Base-by-base conservation (phyloP, 2,329 filamentous ascomycete genomes). In the Sarocladiaceae sp. region DNA sequence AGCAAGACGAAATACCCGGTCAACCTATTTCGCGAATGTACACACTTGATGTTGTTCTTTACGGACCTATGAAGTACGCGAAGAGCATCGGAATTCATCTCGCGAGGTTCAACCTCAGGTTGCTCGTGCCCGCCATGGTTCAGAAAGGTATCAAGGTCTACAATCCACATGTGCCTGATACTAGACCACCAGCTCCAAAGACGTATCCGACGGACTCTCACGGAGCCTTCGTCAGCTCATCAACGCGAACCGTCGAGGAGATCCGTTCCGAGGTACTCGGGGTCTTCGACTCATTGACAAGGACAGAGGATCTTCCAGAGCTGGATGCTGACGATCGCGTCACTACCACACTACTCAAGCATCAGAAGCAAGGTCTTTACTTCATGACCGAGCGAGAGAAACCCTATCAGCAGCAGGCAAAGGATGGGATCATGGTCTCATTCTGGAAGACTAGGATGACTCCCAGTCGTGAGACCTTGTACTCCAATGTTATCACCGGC, bases 301-400 rank as follows among this genome's bases (percentile, higher is more conserved):
- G 85, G 60, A 84, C 79, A 10, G 87, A 95, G 52, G 83, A 90
- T 54, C 72, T 97, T 6, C 87, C 88, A 0, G 80, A 86, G 57
- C 83, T 86, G 71, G 84, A 93, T 3, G 79, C 89, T 0, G 76
- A 82, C 51, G 57, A 71, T 2, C 68, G 73, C 6, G 78, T 94
- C 51, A 77, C 78, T 52, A 91, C 86, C 0, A 76, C 82, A 25
- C 72, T 97, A 17, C 82, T 97, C 37, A 78, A 79, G 53, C 93
- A 97, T 69, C 93, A 97, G 66, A 94, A 90, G 66, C 91, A 97
- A 68, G 93, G 88, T 0, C 77, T 97, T 0, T 83, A 85, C 64
- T 97, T 96, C 64, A 90, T 97, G 86, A 83, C 77, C 10, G 80
- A 81, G 18, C 87, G 89, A 56, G 93, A 97, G 68, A 80, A 82